Evolutionary conservation across 371 early-diverging fungal species (phyloP), one percentile per base, ranked within the genome.

Genomic region (Encephalitozoon hellem): DNA sequence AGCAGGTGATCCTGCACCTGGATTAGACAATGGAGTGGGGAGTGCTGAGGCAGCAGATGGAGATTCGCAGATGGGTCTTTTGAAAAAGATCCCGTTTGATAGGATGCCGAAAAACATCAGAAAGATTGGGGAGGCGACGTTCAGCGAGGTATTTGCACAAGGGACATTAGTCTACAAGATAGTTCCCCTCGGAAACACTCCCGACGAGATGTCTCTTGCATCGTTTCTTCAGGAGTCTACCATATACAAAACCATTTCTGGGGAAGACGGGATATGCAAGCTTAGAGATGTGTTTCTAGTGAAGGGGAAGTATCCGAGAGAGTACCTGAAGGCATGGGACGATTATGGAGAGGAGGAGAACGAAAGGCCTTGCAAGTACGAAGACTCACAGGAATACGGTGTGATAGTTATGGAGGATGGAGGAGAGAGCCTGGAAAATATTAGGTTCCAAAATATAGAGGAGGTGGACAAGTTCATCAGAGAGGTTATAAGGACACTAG

Each of bases 351-450:
- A 72, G 8, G 87, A 87, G 38, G 89, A 90, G 71, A 91, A 90
- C 73, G 80, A 74, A 43, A 80, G 89, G 5, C 91, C 92, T 55
- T 78, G 77, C 23, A 43, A 49, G 9, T 71, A 75, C 28, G 53
- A 42, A 18, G 42, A 39, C 2, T n/a, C 28, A 76, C 67, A 70
- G 71, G 2, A 42, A 11, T 91, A 88, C 77, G 89, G 89, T 9
- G 87, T 90, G 38, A 80, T 91, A 65, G 83, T 89, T 1, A 85
- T 91, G 63, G 87, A 88, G 9, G 84, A 90, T 79, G 90, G 88
- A 9, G 91, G 91, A 12, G 80, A 81, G 26, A 88, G 89, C 69
- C 82, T 90, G 30, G 90, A 89, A 75, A 84, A 87, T 34, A 85
- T 74, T 68, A 72, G 72, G 4, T 78, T 88, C 32, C 66, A 32